Conservation (phyloP, 441 rosid genomes). For the Populus hybrid region DNA sequence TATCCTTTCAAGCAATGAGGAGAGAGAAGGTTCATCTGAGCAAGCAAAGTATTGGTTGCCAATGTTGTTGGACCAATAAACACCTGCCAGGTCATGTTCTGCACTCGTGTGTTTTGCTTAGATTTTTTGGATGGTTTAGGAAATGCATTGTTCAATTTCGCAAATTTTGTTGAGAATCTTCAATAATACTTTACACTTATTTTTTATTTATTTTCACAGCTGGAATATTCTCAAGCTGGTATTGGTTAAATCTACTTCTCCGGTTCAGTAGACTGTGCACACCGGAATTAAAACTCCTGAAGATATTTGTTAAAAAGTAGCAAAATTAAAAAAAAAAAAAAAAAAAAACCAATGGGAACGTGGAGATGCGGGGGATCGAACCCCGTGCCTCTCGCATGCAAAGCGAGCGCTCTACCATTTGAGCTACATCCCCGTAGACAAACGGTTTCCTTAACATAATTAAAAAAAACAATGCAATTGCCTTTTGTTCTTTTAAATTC, state of each 20-base stretch:
- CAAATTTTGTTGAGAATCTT: not conserved
- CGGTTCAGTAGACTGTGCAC: not conserved
- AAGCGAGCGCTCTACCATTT: conserved; percentile 86
- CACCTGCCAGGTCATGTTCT: not conserved
- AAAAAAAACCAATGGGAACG: too few relatives aligned
- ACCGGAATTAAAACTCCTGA: not conserved
- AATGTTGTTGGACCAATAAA: not conserved
- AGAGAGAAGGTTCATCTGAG: too few relatives aligned
- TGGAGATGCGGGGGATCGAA: conserved; percentile 96
- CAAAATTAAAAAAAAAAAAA: not conserved
- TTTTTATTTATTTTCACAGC: not conserved
- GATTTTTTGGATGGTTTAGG: not conserved
- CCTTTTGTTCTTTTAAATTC: too few relatives aligned
- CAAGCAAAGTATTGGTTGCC: too few relatives aligned
- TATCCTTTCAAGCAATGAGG: not conserved
- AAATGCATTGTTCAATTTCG: not conserved
- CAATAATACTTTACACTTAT: not conserved
- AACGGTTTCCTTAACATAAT: too few relatives aligned
- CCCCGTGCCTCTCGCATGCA: conserved; percentile 98
- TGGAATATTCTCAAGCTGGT: not conserved
- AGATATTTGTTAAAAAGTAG: not conserved
- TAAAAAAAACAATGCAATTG: too few relatives aligned
- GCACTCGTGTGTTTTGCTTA: not conserved
- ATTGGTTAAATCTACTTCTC: not conserved
- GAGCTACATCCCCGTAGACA: not conserved